Evolutionary conservation across 371 early-diverging fungal species (phyloP).

Genomic region (Mucor mucedo): DNA sequence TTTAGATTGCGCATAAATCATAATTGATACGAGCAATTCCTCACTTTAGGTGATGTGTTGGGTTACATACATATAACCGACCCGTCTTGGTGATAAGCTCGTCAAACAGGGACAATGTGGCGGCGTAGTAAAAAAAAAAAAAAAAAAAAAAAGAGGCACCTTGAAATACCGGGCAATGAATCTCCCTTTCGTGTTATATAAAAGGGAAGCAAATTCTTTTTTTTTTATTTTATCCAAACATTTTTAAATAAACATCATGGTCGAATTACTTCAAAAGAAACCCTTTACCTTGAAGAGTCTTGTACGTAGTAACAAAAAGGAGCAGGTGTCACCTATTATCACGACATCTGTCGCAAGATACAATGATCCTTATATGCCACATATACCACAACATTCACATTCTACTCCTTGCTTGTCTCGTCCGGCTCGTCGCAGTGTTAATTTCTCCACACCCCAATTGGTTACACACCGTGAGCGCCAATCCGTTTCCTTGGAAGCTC

Average conservation of each 20-base stretch:
- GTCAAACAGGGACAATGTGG: no score
- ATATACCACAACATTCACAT: constrained; percentile 3
- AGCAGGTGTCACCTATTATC: constrained; percentile 3
- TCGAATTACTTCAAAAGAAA: background rate
- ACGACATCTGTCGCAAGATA: constrained; percentile 2
- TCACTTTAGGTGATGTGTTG: background rate
- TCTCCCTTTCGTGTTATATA: background rate
- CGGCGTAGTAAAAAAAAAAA: background rate
- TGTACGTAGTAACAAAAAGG: constrained; percentile 5
- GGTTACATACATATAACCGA: no score
- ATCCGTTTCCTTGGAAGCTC: background rate
- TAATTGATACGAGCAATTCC: background rate
- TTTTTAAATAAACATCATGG: background rate
- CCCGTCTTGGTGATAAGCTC: no score
- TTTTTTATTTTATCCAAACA: background rate
- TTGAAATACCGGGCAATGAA: constrained; percentile 12
- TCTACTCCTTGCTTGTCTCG: background rate
- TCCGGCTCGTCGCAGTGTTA: background rate
- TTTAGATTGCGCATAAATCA: background rate
- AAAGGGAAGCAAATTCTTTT: background rate
- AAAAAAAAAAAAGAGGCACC: constrained; percentile 6
- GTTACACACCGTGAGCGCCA: constrained; percentile 1
- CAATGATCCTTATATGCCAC: constrained; percentile 16
- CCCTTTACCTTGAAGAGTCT: background rate
- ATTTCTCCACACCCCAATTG: constrained; percentile 3